Percentiles rank a stretch among this genome's conserved stretches.
Conservation (phyloP, 2,329 filamentous ascomycete species). For the Hypoxylon sp. region DNA sequence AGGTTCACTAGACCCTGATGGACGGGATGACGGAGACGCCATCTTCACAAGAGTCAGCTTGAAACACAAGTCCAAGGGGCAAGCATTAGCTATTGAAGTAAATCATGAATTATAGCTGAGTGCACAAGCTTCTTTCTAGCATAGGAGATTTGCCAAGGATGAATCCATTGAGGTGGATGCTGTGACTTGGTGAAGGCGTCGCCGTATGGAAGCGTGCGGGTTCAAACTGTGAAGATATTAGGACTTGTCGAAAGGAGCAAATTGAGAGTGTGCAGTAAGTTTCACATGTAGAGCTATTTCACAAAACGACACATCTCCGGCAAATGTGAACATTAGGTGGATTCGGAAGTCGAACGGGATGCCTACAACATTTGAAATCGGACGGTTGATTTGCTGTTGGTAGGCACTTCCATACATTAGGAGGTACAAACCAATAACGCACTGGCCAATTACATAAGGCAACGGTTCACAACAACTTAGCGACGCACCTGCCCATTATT, state of each 20-base stretch:
- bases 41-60: constrained; percentile 24
- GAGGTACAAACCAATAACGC: constrained; percentile 3
- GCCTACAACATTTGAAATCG: not conserved
- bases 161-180: not conserved
- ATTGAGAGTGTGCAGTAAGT: not conserved
- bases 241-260: not conserved
- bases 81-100: not conserved
- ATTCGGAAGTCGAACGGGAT: not conserved
- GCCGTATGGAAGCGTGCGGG: not conserved
- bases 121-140: not conserved
- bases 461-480: not conserved
- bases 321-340: not conserved
- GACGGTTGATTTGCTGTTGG: not conserved
- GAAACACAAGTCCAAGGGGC: not conserved
- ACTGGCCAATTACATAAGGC: constrained; percentile 15
- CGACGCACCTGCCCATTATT: constrained; percentile 3
- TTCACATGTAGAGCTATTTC: not conserved
- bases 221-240: not conserved
- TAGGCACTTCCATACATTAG: not conserved
- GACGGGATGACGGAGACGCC: constrained; percentile 22
- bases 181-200: not conserved
- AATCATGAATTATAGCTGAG: not conserved
- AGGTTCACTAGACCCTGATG: constrained; percentile 24
- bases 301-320: not conserved
- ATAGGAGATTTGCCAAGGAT: not conserved